A percentile compares a stretch with the other conserved stretches of the same genome.
These are phyloP conservation scores for Collybia sordida DNA, from an alignment of 768 basidiomycete genomes.

Conservation along the genomic window DNA sequence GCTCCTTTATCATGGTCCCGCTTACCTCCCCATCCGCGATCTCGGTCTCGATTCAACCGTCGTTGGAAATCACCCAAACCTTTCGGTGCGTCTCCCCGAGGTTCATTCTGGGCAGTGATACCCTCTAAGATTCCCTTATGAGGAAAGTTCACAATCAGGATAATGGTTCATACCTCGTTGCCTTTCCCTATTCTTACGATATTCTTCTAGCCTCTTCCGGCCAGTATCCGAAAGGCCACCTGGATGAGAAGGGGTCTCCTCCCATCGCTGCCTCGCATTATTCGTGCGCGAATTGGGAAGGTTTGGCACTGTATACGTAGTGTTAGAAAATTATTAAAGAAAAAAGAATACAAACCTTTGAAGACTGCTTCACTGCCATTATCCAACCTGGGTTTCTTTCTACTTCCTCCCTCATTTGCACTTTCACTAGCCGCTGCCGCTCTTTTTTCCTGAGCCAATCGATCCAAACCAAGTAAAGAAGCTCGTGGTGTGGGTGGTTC, in stretches of 20 bases:
- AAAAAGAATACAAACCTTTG: slow-evolving; percentile 61
- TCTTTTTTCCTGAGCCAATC: slow-evolving; percentile 86
- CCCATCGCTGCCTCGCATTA: slow-evolving; percentile 72
- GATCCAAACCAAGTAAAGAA: slow-evolving; percentile 86
- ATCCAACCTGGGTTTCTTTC: slow-evolving; percentile 67
- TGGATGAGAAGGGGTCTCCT: slow-evolving; percentile 92
- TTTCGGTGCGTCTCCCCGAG: slow-evolving; percentile 55
- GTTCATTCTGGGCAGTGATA: slow-evolving; percentile 60
- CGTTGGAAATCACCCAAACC: slow-evolving; percentile 93
- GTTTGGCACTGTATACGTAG: slow-evolving; percentile 66
- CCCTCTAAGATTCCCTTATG: slow-evolving; percentile 51
- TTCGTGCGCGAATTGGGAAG: slow-evolving; percentile 56
- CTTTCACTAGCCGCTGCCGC: slow-evolving; percentile 48
- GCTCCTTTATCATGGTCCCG: slow-evolving; percentile 32
- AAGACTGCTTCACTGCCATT: slow-evolving; percentile 73
- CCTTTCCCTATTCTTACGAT: slow-evolving; percentile 67
- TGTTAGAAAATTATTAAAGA: slow-evolving; percentile 6
- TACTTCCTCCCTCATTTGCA: slow-evolving; percentile 44
- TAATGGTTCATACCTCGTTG: slow-evolving; percentile 52
- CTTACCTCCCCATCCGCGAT: slow-evolving; percentile 47
- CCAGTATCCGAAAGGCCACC: slow-evolving; percentile 84
- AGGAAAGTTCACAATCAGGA: not conserved
- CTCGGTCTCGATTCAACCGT: slow-evolving; percentile 78
- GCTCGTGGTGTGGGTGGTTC: slow-evolving; percentile 77
- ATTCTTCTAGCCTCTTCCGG: slow-evolving; percentile 71